Conservation (phyloP, 768 basidiomycete genomes). For the Postia placenta region DNA sequence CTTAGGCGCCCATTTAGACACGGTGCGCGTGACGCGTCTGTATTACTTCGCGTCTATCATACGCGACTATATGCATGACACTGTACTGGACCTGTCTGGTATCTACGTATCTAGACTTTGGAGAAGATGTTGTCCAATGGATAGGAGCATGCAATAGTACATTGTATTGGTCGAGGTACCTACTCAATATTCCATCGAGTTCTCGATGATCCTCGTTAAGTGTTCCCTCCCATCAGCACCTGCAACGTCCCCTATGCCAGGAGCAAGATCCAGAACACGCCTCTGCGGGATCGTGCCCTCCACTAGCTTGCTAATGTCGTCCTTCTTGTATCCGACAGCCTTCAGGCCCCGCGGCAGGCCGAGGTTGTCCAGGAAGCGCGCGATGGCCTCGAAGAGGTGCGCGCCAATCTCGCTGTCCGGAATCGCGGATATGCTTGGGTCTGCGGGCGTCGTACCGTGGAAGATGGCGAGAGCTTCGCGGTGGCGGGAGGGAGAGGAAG, state of each 20-base stretch:
- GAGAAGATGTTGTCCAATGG: too few species aligned
- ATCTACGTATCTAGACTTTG: too few species aligned
- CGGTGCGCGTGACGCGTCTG: too few species aligned
- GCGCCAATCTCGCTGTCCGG: constrained; percentile 76
- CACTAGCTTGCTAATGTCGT: constrained; percentile 70
- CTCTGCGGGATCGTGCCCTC: constrained; percentile 91
- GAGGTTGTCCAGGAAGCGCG: constrained; percentile 78
- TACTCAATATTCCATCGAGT: constrained; percentile 66
- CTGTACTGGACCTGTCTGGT: too few species aligned
- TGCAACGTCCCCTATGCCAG: constrained; percentile 77
- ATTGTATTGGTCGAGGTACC: background rate
- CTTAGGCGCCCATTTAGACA: too few species aligned
- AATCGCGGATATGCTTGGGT: constrained; percentile 66
- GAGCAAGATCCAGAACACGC: constrained; percentile 88
- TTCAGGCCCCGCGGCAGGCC: constrained; percentile 84
- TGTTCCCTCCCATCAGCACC: constrained; percentile 83
- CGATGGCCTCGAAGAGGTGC: constrained; percentile 80
- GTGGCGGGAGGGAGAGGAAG: constrained; percentile 88
- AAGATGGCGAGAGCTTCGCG: constrained; percentile 86
- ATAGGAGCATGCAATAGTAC: background rate
- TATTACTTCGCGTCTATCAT: too few species aligned
- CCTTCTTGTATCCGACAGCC: constrained; percentile 68
- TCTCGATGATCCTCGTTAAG: constrained; percentile 74
- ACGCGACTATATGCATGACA: too few species aligned
- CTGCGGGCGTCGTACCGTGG: constrained; percentile 53